These are phyloP conservation scores for Zoysia japonica DNA, from an alignment of 176 grass and related monocot species.

Conservation along the genomic window DNA sequence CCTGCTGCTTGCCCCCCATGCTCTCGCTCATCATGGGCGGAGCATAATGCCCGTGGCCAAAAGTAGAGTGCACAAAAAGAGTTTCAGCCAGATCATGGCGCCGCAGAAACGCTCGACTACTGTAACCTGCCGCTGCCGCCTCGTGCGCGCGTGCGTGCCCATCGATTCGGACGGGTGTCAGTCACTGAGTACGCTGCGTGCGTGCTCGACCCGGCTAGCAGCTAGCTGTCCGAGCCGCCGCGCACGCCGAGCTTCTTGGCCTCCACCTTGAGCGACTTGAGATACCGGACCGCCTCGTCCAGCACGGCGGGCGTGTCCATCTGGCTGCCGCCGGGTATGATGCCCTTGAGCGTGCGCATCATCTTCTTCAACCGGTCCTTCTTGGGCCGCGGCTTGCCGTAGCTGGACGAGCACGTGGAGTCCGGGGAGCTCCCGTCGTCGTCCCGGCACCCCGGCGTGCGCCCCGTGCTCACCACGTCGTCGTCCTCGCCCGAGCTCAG, in stretches of 20 bases:
- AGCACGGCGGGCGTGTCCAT: conserved; percentile 84
- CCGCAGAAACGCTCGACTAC: conserved; percentile 39
- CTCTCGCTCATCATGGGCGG: conserved; percentile 59
- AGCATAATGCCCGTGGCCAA: conserved; percentile 58
- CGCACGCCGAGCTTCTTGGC: conserved; percentile 74
- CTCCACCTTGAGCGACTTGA: conserved; percentile 87
- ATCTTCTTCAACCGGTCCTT: conserved; percentile 87
- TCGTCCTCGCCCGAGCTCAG: conserved; percentile 79
- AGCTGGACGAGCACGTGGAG: conserved; percentile 74
- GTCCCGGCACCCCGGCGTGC: conserved; percentile 61
- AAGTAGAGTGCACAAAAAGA: conserved; percentile 54
- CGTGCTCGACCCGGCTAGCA: neutral
- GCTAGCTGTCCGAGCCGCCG: conserved; percentile 36
- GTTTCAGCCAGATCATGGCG: conserved; percentile 55
- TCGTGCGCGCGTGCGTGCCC: conserved; percentile 8
- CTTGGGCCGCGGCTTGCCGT: conserved; percentile 41
- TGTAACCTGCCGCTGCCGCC: conserved; percentile 17
- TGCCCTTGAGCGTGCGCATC: conserved; percentile 77
- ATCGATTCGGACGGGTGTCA: neutral
- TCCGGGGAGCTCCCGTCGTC: conserved; percentile 57
- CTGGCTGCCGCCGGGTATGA: conserved; percentile 69
- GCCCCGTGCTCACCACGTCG: conserved; percentile 83
- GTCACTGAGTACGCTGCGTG: too few relatives aligned
- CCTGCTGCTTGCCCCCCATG: conserved; percentile 34
- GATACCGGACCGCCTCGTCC: conserved; percentile 74